Conservation (phyloP, 2,329 filamentous ascomycete genomes). For the Madurella mycetomatis region DNA sequence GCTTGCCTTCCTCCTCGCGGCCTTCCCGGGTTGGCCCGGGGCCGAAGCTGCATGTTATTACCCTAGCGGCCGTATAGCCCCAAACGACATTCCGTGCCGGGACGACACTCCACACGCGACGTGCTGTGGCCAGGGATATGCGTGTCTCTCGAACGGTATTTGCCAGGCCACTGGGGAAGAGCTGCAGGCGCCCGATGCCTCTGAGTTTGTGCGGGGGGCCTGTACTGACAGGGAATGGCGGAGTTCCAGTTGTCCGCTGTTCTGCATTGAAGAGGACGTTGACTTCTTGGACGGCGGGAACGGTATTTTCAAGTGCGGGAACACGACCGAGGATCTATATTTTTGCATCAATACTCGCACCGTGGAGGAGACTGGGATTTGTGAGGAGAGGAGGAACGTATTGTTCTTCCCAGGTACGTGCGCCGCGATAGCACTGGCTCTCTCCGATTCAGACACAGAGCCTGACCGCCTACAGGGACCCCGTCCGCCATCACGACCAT, state of each 20-base stretch:
- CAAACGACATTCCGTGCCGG: constrained; percentile 30
- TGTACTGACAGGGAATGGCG: constrained; percentile 34
- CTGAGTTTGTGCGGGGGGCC: constrained; percentile 30
- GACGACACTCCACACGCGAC: constrained; percentile 26
- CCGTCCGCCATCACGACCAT: constrained; percentile 20
- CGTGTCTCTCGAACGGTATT: constrained; percentile 33
- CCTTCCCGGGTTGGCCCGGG: background rate
- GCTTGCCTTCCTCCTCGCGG: background rate
- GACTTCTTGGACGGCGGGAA: constrained; percentile 7
- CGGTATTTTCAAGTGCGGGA: constrained; percentile 20
- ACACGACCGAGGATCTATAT: constrained; percentile 21
- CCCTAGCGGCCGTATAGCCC: constrained; percentile 28
- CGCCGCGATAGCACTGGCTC: background rate
- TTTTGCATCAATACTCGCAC: constrained; percentile 25
- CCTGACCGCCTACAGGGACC: constrained; percentile 5
- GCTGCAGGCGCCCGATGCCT: constrained; percentile 22
- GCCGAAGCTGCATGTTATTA: constrained; percentile 28
- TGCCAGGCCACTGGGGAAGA: constrained; percentile 30
- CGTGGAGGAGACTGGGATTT: background rate
- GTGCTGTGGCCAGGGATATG: constrained; percentile 36
- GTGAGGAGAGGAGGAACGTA: constrained; percentile 19
- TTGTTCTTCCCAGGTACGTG: constrained; percentile 19
- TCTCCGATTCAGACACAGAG: background rate
- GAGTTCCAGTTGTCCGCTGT: constrained; percentile 30
- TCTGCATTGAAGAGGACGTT: constrained; percentile 30